Percentiles rank a stretch among this genome's conserved stretches.
phyloP scores from a whole-genome alignment of 2,329 filamentous ascomycete species.

The Penicillium italicum region DNA sequence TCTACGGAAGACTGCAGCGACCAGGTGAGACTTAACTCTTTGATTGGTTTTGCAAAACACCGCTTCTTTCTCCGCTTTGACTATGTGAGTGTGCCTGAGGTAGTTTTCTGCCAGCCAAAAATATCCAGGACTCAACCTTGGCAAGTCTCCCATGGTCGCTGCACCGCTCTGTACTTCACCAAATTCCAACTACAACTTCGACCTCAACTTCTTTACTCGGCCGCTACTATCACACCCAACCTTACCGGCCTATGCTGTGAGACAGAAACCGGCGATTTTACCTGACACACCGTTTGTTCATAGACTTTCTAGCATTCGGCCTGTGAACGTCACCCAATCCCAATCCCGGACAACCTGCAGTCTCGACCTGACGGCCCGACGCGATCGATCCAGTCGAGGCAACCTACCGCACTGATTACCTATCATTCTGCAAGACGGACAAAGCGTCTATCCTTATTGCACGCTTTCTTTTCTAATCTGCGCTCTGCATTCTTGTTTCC shows the following conservation, averaged over 20 bases:
- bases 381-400: constrained; percentile 2
- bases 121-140: background rate
- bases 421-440: constrained; percentile 16
- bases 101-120: background rate
- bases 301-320: constrained; percentile 10
- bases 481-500: background rate
- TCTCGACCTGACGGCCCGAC: constrained; percentile 23
- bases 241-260: constrained; percentile 31
- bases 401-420: constrained; percentile 16
- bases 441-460: constrained; percentile 4
- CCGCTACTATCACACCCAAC: background rate
- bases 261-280: constrained; percentile 25
- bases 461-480: constrained; percentile 5
- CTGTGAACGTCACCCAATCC: constrained; percentile 17
- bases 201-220: background rate
- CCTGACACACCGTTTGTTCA: background rate
- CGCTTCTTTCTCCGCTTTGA: background rate
- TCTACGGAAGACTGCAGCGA: background rate
- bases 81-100: background rate
- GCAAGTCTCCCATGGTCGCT: background rate
- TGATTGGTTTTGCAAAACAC: background rate
- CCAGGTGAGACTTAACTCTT: background rate
- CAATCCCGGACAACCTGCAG: constrained; percentile 15
- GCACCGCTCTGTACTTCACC: background rate
- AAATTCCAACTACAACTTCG: constrained; percentile 1